These are phyloP conservation scores for Fragosphaeria purpurea DNA, from an alignment of 2,329 filamentous ascomycete genomes.

Conservation along the genomic window DNA sequence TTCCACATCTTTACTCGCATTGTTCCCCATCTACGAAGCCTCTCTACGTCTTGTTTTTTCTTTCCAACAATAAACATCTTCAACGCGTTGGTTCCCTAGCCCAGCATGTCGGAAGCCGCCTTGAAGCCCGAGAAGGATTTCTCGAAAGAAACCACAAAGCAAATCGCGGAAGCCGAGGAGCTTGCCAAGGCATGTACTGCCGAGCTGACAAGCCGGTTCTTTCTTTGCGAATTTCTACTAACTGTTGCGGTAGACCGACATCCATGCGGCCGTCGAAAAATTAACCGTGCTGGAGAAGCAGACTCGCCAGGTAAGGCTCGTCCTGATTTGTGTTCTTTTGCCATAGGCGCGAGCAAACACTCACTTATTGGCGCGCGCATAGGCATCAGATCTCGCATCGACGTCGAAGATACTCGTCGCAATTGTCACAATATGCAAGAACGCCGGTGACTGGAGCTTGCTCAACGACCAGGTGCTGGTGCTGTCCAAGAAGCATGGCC, in stretches of 20 bases:
- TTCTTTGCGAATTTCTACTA: not conserved
- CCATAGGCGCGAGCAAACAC: too few species aligned
- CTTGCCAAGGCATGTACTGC: slow-evolving; percentile 59
- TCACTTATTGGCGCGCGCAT: too few species aligned
- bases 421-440: slow-evolving; percentile 90
- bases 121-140: slow-evolving; percentile 98
- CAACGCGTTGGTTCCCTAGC: not conserved
- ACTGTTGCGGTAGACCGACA: slow-evolving; percentile 49
- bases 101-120: slow-evolving; percentile 68
- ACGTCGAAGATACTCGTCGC: slow-evolving; percentile 80
- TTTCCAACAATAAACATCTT: too few species aligned
- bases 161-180: slow-evolving; percentile 82
- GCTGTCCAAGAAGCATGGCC: slow-evolving; percentile 98
- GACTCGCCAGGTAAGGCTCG: slow-evolving; percentile 68
- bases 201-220: too few species aligned
- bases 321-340: slow-evolving; percentile 6
- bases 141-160: slow-evolving; percentile 87
- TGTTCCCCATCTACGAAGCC: too few species aligned
- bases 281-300: slow-evolving; percentile 89
- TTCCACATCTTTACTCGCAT: too few species aligned
- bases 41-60: too few species aligned
- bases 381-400: slow-evolving; percentile 93
- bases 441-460: slow-evolving; percentile 83
- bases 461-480: slow-evolving; percentile 94
- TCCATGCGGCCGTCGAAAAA: slow-evolving; percentile 86